Evolutionary conservation across 1,284 basidiomycete genomes (phyloP), one percentile per base, ranked within the genome.

Genomic region (Microbotryum saponariae): DNA sequence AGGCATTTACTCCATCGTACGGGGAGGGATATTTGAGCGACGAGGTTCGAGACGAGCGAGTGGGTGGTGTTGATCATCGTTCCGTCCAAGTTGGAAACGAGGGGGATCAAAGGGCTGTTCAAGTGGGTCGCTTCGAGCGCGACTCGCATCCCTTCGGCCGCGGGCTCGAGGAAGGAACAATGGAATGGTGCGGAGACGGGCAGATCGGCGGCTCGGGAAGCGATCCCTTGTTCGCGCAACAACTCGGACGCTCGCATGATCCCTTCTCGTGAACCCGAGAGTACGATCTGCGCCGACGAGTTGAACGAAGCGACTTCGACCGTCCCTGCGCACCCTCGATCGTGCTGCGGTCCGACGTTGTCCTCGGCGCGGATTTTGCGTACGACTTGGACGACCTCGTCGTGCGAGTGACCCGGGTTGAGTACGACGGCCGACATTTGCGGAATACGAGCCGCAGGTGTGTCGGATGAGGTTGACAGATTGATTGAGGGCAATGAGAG

Each of bases 291-390:
- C 14, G 66, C 60, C 7, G 54, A 58, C 61, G 72, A 73, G 63
- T 74, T 74, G 61, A 70, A 72, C 52, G 67, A 69, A 25, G 73
- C 73, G 21, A 74, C 67, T 51, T 74, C 70, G 55, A 74, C 72
- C 9, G 60, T 60, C 2, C 67, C 67, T 10, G 27, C n/a, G 27
- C 59, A 42, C 1, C 54, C 4, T 50, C 57, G 46, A 55, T 51
- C 37, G 16, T 42, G 37, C 6, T 45, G 29, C 20, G 42, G 27
- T 49, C 37, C 37, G 27, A 49, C 46, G 54, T 18, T 20, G 37
- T 42, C 37, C 20, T 64, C 62, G 7, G 60, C 27, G 20, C 61
- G 60, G 45, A 72, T 60, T 27, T 64, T 46, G n/a, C 61, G 50
- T 49, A 73, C 61, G 18, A 73, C 60, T 6, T 66, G 52, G 18